Conservation (phyloP, 148 eudicot genomes). For the Arbutus unedo region DNA sequence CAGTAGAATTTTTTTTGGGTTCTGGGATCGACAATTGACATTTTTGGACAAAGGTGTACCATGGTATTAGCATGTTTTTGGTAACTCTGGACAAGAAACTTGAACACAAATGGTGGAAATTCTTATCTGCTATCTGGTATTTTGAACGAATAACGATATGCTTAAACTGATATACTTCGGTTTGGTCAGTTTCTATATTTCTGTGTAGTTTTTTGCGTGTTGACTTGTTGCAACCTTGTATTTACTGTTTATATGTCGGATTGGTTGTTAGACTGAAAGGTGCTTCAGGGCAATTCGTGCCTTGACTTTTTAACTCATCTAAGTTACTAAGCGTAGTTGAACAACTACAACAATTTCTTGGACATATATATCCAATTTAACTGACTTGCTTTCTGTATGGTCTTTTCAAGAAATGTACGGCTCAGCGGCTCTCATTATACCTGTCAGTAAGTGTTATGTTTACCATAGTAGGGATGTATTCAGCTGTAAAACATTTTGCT, state of each 20-base stretch:
- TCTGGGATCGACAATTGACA: too few species aligned
- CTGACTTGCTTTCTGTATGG: neutral
- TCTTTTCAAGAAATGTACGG: neutral
- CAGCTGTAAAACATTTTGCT: neutral
- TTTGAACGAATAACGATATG: neutral
- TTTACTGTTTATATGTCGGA: neutral
- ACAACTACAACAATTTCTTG: neutral
- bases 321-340: constrained; percentile 1
- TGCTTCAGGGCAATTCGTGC: neutral
- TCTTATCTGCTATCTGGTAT: neutral
- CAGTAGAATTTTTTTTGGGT: neutral
- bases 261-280: neutral
- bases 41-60: neutral
- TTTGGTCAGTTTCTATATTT: neutral
- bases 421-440: neutral
- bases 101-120: neutral
- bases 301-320: neutral
- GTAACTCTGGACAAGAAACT: neutral
- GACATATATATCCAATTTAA: neutral
- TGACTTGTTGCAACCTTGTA: neutral
- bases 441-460: neutral
- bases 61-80: neutral
- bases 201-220: neutral
- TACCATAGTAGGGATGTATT: neutral
- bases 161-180: neutral